Base-by-base conservation (phyloP, 2,329 filamentous ascomycete species). In the Cadophora luteo-olivacea region DNA sequence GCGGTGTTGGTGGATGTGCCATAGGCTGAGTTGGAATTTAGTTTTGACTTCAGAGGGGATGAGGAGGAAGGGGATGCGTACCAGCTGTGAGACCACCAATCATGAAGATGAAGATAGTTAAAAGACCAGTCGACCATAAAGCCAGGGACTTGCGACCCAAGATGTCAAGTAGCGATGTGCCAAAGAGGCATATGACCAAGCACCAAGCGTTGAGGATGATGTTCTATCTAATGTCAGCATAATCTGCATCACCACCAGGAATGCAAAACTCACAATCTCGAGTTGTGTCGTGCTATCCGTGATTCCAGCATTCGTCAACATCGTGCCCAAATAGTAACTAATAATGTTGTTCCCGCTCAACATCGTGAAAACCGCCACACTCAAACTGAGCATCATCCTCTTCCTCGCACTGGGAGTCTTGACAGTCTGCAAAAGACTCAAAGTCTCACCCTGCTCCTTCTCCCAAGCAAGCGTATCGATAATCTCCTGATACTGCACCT, bases 391-490 rank as follows among this genome's bases (percentile, higher is more conserved):
- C 14, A 83, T 78, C 65, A 88, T 84, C 62, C 85, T 76, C 51
- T 86, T 78, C 29, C 86, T 80, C 69, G 83, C 82, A 33, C 84
- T 80, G 74, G 87, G 87, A 41, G 84, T 85, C 55, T 81, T 81
- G 48, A 81, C 68, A 48, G 81, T 79, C 68, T 83, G 77, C 45
- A 75, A 73, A 1, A 78, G 74, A 38, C 75, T 79, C 75, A 82
- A 75, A 5, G 74, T 79, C 16, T 77, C 74, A 8, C 78, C 79
- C 61, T 77, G 76, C 64, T 81, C 80, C 73, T 81, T 83, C 69
- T 84, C 83, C 77, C 78, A 83, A 55, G 79, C 78, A 5, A 67
- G 16, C 83, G 80, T 81, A 61, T 82, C 78, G 62, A 79, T 75
- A 65, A 84, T 45, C 41, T 45, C 41, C 41, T 45, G 41, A 45